Conservation (phyloP, 352 stramenopile genomes). For the Pythium aquatile region DNA sequence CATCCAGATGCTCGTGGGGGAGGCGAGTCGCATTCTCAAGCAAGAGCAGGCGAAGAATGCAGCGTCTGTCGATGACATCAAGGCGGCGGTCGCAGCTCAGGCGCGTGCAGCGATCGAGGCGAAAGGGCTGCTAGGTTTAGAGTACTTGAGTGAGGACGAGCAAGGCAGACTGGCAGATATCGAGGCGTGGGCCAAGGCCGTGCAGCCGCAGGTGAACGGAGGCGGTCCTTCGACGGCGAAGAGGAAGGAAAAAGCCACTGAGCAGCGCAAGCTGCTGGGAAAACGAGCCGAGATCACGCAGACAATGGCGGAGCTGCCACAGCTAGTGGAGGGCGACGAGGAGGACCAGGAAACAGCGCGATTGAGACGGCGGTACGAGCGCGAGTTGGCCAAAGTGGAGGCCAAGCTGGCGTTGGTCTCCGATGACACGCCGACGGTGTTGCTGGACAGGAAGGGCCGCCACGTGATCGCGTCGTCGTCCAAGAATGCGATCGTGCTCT, state of each 20-base stretch:
- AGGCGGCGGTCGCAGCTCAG: conserved; percentile 32
- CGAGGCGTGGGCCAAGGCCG: conserved; percentile 36
- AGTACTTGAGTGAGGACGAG: conserved; percentile 36
- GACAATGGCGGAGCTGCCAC: conserved; percentile 22
- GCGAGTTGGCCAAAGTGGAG: conserved; percentile 59
- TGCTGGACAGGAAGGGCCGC: conserved; percentile 49
- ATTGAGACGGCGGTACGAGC: conserved; percentile 47
- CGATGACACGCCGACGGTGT: conserved; percentile 43
- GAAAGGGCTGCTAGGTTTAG: conserved; percentile 26
- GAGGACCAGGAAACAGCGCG: conserved; percentile 29
- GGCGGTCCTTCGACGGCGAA: conserved; percentile 19
- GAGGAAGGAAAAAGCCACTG: conserved; percentile 36
- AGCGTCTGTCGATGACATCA: conserved; percentile 9
- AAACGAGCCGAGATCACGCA: conserved; percentile 50
- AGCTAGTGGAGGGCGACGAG: conserved; percentile 8
- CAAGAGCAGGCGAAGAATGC: conserved; percentile 28
- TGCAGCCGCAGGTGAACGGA: conserved; percentile 20
- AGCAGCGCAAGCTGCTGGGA: conserved; percentile 59
- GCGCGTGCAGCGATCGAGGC: conserved; percentile 31
- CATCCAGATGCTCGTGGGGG: conserved; percentile 42
- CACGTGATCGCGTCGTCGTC: conserved; percentile 63
- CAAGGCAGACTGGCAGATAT: conserved; percentile 34
- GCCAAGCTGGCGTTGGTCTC: conserved; percentile 51
- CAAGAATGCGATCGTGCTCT: conserved; percentile 52
- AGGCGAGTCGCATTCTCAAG: conserved; percentile 41